A percentile compares a stretch with the other conserved stretches of the same genome.
phyloP scores from a whole-genome alignment of 2,329 filamentous ascomycete species.

The Aspergillus melleus region DNA sequence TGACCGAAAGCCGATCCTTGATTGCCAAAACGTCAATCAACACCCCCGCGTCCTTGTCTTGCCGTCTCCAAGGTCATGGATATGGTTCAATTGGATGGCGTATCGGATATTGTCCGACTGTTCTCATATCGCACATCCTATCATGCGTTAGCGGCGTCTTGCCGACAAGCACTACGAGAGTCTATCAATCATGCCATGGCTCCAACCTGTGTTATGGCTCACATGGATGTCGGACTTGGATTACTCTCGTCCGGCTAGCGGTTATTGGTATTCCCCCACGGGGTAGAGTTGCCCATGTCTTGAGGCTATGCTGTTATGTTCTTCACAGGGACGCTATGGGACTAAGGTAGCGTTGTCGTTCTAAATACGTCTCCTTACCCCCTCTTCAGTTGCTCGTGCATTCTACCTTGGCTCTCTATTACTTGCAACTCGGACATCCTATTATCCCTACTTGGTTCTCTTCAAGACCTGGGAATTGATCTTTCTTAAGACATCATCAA shows the following conservation, averaged over 20 bases:
- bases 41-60: background rate
- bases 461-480: background rate
- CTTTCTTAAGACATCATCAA: background rate
- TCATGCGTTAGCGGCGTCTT: background rate
- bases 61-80: conserved; percentile 1
- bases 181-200: background rate
- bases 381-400: background rate
- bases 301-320: background rate
- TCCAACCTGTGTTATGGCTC: background rate
- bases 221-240: conserved; percentile 13
- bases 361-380: background rate
- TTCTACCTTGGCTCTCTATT: background rate
- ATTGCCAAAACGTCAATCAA: conserved; percentile 5
- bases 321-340: background rate
- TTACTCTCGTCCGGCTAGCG: conserved; percentile 16
- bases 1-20: conserved; percentile 25
- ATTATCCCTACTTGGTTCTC: background rate
- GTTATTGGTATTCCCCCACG: conserved; percentile 25
- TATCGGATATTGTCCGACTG: conserved; percentile 21
- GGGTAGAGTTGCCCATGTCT: conserved; percentile 16
- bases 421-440: background rate
- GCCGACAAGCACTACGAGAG: background rate
- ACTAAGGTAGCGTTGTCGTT: background rate
- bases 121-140: conserved; percentile 1
- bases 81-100: conserved; percentile 16